Evolutionary conservation across 2,329 filamentous ascomycete genomes (phyloP).

Genomic region (Lithohypha guttulata): DNA sequence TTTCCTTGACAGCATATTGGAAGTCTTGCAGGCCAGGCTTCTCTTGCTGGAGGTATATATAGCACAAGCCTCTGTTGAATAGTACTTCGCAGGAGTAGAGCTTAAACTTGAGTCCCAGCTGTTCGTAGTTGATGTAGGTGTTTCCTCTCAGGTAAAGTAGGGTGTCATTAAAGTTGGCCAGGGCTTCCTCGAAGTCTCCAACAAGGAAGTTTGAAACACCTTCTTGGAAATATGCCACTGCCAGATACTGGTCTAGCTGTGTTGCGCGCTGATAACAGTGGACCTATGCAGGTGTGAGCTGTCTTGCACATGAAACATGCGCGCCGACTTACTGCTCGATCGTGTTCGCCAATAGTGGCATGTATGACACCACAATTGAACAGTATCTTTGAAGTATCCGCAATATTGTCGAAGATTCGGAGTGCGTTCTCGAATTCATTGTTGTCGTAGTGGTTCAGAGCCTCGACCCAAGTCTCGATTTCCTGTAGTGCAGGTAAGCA

Average conservation of each 20-base stretch:
- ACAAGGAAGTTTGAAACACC: slow-evolving; percentile 96
- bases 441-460: slow-evolving; percentile 85
- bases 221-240: slow-evolving; percentile 96
- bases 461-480: slow-evolving; percentile 97
- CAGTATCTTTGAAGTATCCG: slow-evolving; percentile 93
- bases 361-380: slow-evolving; percentile 99
- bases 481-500: slow-evolving; percentile 48
- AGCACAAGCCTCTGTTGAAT: slow-evolving; percentile 94
- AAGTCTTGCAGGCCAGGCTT: slow-evolving; percentile 86
- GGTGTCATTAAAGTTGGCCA: slow-evolving; percentile 98
- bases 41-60: slow-evolving; percentile 90
- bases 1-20: slow-evolving; percentile 83
- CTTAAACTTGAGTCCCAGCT: slow-evolving; percentile 89
- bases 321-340: slow-evolving; percentile 60
- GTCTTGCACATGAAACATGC: background rate
- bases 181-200: slow-evolving; percentile 91
- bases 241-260: slow-evolving; percentile 83
- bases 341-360: slow-evolving; percentile 89
- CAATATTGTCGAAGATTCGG: slow-evolving; percentile 70
- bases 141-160: slow-evolving; percentile 89
- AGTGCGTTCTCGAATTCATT: slow-evolving; percentile 92
- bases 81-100: slow-evolving; percentile 94
- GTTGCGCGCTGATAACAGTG: slow-evolving; percentile 91
- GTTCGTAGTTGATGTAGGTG: slow-evolving; percentile 95
- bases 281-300: slow-evolving; percentile 48